These are phyloP conservation scores for Eucalyptus rudis DNA, from an alignment of 345 rosid species.

Conservation along the genomic window DNA sequence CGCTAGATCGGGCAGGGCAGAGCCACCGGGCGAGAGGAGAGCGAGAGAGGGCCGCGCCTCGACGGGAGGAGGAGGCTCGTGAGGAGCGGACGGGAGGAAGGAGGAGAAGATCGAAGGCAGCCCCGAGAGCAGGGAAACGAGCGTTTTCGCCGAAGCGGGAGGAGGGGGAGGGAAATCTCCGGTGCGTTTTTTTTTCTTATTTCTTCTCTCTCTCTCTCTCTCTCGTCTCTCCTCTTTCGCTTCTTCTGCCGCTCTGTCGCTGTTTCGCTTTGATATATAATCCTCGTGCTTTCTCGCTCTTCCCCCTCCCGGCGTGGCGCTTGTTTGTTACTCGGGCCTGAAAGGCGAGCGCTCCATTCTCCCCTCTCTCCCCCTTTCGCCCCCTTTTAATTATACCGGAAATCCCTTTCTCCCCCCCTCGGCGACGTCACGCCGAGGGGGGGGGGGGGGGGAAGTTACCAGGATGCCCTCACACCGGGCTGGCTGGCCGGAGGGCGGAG, in stretches of 20 bases:
- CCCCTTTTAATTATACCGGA: background rate
- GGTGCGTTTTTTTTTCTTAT: constrained; percentile 4
- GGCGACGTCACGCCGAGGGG: background rate
- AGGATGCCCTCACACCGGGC: background rate
- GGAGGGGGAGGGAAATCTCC: background rate
- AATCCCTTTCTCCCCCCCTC: background rate
- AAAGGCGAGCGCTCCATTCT: background rate
- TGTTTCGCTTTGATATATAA: background rate
- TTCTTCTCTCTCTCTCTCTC: background rate
- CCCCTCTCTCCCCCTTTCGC: accelerated
- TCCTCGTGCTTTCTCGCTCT: background rate
- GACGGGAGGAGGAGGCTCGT: background rate
- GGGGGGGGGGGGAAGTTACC: background rate
- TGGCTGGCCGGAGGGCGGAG: background rate
- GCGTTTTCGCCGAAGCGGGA: background rate
- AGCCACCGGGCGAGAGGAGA: background rate
- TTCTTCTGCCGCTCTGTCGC: background rate
- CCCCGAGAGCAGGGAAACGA: background rate
- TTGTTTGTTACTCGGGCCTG: background rate
- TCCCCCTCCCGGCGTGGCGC: background rate
- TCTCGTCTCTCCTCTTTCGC: background rate
- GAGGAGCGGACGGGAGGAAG: background rate
- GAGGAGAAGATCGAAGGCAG: background rate
- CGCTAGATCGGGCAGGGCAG: constrained; percentile 22
- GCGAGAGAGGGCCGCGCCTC: background rate